Conservation (phyloP, 192 early-diverging fungal species). For the Coemansia aciculifera region DNA sequence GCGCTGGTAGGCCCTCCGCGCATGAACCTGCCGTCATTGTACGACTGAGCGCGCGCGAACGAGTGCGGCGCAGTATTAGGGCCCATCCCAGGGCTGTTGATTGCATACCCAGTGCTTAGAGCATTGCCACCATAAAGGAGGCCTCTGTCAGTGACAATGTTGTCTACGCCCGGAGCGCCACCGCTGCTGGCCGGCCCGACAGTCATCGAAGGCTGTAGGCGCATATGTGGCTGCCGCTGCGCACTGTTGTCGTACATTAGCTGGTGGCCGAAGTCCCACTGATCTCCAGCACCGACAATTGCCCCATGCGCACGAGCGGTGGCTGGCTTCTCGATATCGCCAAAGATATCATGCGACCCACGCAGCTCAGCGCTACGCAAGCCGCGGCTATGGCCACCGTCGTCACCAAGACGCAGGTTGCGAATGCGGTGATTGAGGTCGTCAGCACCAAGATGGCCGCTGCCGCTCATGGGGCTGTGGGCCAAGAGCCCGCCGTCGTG, state of each 20-base stretch:
- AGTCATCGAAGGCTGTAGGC: slow-evolving; percentile 21
- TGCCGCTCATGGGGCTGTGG: slow-evolving; percentile 17
- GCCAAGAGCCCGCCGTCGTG: slow-evolving; percentile 26
- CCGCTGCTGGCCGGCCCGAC: slow-evolving; percentile 6
- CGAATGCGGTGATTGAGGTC: slow-evolving; percentile 42
- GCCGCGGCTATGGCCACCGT: slow-evolving; percentile 14
- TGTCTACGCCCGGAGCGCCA: slow-evolving; percentile 26
- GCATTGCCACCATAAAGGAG: slow-evolving; percentile 24
- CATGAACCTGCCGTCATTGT: slow-evolving; percentile 28
- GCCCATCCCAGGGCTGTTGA: slow-evolving; percentile 27
- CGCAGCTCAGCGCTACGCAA: slow-evolving; percentile 49
- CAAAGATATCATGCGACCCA: slow-evolving; percentile 39
- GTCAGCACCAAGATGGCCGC: slow-evolving; percentile 24
- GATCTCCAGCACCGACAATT: slow-evolving; percentile 30
- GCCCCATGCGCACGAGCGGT: slow-evolving; percentile 20
- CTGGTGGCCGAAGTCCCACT: slow-evolving; percentile 43
- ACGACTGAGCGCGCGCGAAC: slow-evolving; percentile 43
- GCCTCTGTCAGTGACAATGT: slow-evolving; percentile 37
- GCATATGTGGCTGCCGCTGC: slow-evolving; percentile 26
- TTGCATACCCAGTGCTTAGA: slow-evolving; percentile 12
- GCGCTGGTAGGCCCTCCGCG: slow-evolving; percentile 41
- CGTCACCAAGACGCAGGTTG: slow-evolving; percentile 38
- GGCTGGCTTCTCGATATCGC: slow-evolving; percentile 33
- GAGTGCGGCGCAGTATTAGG: slow-evolving; percentile 21
- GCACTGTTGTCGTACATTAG: slow-evolving; percentile 16